A percentile compares a stretch with the other conserved stretches of the same genome.
These are phyloP conservation scores for Taphrina confusa DNA, from an alignment of 1,139 yeast genomes.

Conservation along the genomic window DNA sequence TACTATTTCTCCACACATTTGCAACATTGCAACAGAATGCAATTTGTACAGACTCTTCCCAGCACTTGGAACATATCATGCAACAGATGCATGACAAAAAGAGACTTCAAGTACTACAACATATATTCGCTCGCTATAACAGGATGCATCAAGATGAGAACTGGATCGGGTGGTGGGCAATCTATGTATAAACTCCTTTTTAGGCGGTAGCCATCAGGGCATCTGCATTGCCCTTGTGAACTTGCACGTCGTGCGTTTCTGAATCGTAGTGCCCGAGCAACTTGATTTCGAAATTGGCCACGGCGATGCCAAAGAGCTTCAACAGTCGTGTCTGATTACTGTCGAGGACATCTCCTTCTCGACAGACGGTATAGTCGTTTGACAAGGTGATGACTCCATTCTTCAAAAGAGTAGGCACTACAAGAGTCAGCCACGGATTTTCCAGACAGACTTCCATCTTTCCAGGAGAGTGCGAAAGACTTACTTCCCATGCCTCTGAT, in stretches of 20 bases:
- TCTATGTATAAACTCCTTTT: background rate
- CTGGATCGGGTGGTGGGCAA: no score
- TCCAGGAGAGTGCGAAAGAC: no score
- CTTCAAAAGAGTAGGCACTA: slow-evolving; percentile 80
- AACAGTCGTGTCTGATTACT: slow-evolving; percentile 88
- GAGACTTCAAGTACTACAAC: no score
- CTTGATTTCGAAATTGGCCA: slow-evolving; percentile 82
- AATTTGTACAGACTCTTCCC: no score
- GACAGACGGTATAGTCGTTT: slow-evolving; percentile 77
- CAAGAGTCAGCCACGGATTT: background rate
- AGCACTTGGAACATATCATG: no score
- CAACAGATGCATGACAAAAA: no score
- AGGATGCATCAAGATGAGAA: background rate
- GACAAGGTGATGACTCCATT: slow-evolving; percentile 80
- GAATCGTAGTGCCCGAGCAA: slow-evolving; percentile 52
- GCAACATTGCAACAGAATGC: no score
- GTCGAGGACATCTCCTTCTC: slow-evolving; percentile 75
- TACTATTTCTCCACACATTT: no score
- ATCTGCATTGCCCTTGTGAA: slow-evolving; percentile 21
- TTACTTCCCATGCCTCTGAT: slow-evolving; percentile 72
- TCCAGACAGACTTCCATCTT: background rate
- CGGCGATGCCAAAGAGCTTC: slow-evolving; percentile 94
- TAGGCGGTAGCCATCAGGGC: slow-evolving; percentile 6
- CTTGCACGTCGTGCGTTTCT: slow-evolving; percentile 20
- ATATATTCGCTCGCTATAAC: slow-evolving; percentile 16